Evolutionary conservation across 148 eudicot genomes (phyloP).

Genomic region (Rhododendron ovatum): DNA sequence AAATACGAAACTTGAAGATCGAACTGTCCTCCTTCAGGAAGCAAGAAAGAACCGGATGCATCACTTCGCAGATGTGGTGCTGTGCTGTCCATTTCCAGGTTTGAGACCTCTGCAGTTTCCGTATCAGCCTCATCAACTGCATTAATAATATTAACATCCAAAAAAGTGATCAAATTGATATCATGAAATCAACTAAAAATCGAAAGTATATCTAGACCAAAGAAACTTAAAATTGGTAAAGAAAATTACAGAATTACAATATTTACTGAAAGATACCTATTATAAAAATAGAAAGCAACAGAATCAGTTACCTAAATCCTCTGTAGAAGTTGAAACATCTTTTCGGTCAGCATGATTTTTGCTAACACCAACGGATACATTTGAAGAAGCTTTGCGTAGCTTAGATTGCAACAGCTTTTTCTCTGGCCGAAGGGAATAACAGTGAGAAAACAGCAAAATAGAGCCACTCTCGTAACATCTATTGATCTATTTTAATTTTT

Average conservation of each 20-base stretch:
- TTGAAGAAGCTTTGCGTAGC: slow-evolving; percentile 61
- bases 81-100: slow-evolving; percentile 29
- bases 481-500: not conserved
- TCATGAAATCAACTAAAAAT: not conserved
- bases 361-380: slow-evolving; percentile 39
- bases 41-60: slow-evolving; percentile 25
- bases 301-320: slow-evolving; percentile 56
- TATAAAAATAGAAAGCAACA: not conserved
- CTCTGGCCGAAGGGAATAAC: slow-evolving; percentile 42
- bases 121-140: slow-evolving; percentile 19
- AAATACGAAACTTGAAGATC: slow-evolving; percentile 45
- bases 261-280: not conserved
- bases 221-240: not conserved
- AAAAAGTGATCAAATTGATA: slow-evolving; percentile 3
- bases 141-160: slow-evolving; percentile 2
- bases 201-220: not conserved
- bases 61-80: slow-evolving; percentile 18
- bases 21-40: slow-evolving; percentile 33
- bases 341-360: slow-evolving; percentile 35
- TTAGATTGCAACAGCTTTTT: slow-evolving; percentile 83
- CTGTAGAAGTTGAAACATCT: slow-evolving; percentile 82
- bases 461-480: not conserved
- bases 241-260: not conserved
- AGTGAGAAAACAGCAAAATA: not conserved
- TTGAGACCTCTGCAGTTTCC: slow-evolving; percentile 27